Evolutionary conservation across 2,329 filamentous ascomycete genomes (phyloP), one percentile per base, ranked within the genome.

Genomic region (Xylariaceae sp.): DNA sequence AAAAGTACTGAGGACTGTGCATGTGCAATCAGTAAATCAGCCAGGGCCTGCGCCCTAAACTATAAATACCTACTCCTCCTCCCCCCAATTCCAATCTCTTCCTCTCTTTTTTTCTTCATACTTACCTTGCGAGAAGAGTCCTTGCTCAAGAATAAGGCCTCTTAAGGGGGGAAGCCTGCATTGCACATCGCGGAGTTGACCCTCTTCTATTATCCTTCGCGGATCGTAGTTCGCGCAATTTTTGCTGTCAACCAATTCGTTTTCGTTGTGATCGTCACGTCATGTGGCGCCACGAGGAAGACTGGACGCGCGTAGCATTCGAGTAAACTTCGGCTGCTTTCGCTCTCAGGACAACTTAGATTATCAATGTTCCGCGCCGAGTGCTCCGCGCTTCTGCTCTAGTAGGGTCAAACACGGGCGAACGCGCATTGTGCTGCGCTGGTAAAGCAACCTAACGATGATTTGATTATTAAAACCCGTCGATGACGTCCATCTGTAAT

Each of bases 121-220:
- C 78, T 80, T 81, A 79, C 77, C 77, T 81, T 80, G 71, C 73
- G 71, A 69, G 70, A 73, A 67, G 65, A 58, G 63, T 61, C 67
- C 70, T 68, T 67, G 78, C 70, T 81, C 78, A 80, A 61, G 75
- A 76, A 75, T 67, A 62, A 71, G 68, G 65, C 65, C 54, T 63
- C 65, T 70, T 73, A 79, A 74, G 68, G 65, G 65, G 73, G 75
- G 70, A 73, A 72, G 73, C 76, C 78, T 81, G 77, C 78, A 81
- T 80, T 78, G 78, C 78, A 81, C 78, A 78, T 69, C 77, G 78
- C 74, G 78, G 78, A 73, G 76, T 77, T 72, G 67, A 73, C 71
- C 73, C 70, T 68, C 65, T 73, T 79, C 74, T 73, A 79, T 78
- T 80, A 77, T 75, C 77, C 76, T 80, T 79, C 73, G 74, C 44